Evolutionary conservation across 2,329 filamentous ascomycete genomes (phyloP), one percentile per base, ranked within the genome.

Genomic region (Aspergillus melleus): DNA sequence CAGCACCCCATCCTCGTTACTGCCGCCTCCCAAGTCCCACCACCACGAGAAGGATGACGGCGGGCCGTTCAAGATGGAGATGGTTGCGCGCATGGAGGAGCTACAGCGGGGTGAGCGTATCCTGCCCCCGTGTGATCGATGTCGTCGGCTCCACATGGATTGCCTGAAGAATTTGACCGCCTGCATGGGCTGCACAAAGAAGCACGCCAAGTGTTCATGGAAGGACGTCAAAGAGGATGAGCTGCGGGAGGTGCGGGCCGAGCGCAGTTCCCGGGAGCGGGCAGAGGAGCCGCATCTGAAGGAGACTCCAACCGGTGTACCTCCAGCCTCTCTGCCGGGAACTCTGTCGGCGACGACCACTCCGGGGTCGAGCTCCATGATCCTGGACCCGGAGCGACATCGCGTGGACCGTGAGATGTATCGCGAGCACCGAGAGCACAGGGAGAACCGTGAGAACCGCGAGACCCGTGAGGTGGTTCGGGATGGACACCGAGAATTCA

Each of bases 121-220:
- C 52, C 76, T 86, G n/a, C 92, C 92, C 10, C 90, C 91, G 0
- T 96, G 92, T 71, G 92, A 96, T 72, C 83, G 91, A 42, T 96
- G 92, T 72, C 84, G 92, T 49, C 84, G 92, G 30, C 80, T 96
- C 16, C 88, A 90, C 64, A 90, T 92, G 78, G 86, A 91, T 59
- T 96, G 92, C 63, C 80, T 93, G 52, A 96, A 96, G 76, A 90
- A 96, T 63, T 80, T 95, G 44, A 96, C 91, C 0, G 91, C 91
- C 9, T 96, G 92, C 70, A 86, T 89, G 74, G 91, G 91, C 22
- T 96, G 92, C 74, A 96, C 92, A 0, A 93, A 91, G 73, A 96
- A 96, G 73, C 92, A 96, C 72, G 91, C 91, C 20, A 93, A 92
- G 69, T 96, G 92, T 73, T 88, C 87, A 14, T 96, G 92, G 92